These are phyloP conservation scores for Hanseniaspora nectarophila DNA, from an alignment of 805 yeast species.

Conservation along the genomic window DNA sequence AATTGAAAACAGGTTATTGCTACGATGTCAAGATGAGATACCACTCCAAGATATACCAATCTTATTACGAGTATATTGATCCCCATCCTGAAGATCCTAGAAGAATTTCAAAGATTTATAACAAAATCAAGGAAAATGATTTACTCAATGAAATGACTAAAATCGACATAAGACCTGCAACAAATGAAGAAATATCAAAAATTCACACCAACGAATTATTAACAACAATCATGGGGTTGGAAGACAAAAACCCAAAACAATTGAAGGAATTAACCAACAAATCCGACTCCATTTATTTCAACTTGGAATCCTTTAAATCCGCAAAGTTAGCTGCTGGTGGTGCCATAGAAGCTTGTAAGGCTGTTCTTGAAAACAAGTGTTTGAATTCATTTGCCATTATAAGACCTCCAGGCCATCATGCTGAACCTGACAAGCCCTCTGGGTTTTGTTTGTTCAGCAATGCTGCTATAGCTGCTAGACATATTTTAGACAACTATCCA, in stretches of 20 bases:
- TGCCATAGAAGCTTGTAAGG: constrained; percentile 87
- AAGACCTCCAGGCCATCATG: constrained; percentile 99
- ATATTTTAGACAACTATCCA: constrained; percentile 68
- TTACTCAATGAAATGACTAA: constrained; percentile 78
- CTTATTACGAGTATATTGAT: constrained; percentile 85
- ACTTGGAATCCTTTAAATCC: constrained; percentile 74
- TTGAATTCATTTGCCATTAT: constrained; percentile 89
- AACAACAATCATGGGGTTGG: constrained; percentile 61
- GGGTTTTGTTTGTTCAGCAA: constrained; percentile 94
- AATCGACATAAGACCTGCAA: constrained; percentile 83
- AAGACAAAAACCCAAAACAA: constrained; percentile 62
- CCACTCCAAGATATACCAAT: constrained; percentile 87
- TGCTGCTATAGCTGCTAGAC: constrained; percentile 92
- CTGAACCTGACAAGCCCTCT: constrained; percentile 94
- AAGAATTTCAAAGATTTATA: constrained; percentile 84
- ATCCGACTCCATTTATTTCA: constrained; percentile 91
- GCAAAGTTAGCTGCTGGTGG: constrained; percentile 95
- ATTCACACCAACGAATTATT: constrained; percentile 80
- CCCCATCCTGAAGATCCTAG: constrained; percentile 99
- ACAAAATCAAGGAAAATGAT: constrained; percentile 88
- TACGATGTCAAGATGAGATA: constrained; percentile 96
- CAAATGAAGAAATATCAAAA: constrained; percentile 67
- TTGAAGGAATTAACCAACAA: constrained; percentile 71
- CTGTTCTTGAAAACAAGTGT: constrained; percentile 85
- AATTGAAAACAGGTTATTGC: constrained; percentile 81